These are phyloP conservation scores for Endothia cerciana DNA, from an alignment of 2,329 filamentous ascomycete genomes.

Conservation along the genomic window DNA sequence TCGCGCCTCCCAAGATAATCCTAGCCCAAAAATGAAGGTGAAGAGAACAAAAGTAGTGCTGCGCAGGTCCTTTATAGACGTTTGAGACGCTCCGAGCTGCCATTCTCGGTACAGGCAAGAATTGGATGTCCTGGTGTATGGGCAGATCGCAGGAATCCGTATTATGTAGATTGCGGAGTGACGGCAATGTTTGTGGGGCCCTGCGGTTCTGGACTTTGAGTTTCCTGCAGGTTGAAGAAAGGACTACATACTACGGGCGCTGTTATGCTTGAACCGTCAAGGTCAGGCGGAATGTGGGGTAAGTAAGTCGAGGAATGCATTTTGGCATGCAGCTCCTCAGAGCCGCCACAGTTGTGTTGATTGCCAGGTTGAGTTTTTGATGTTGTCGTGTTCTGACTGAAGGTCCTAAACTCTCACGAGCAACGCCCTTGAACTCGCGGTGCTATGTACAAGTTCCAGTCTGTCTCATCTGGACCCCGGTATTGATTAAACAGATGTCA, in stretches of 20 bases:
- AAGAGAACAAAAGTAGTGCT: background rate
- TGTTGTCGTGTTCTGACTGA: background rate
- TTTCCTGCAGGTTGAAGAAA: background rate
- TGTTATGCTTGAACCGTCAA: background rate
- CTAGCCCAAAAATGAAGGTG: background rate
- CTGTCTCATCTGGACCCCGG: background rate
- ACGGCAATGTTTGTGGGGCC: background rate
- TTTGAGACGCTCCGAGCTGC: conserved; percentile 19
- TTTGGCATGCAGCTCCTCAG: background rate
- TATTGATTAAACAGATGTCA: background rate
- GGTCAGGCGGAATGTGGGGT: background rate
- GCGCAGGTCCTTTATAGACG: background rate
- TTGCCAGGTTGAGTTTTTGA: background rate
- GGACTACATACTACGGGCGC: background rate
- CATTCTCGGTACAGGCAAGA: conserved; percentile 7
- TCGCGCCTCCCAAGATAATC: background rate
- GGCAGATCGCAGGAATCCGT: background rate
- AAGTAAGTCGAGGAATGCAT: too few species aligned
- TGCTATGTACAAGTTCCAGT: background rate
- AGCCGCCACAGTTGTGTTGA: background rate
- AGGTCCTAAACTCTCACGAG: background rate
- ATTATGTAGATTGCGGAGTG: background rate
- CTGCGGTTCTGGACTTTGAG: background rate
- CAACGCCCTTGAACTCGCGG: background rate
- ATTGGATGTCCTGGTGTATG: background rate